Evolutionary conservation across 1,284 basidiomycete genomes (phyloP).

Genomic region (Phellinidium pouzarii): DNA sequence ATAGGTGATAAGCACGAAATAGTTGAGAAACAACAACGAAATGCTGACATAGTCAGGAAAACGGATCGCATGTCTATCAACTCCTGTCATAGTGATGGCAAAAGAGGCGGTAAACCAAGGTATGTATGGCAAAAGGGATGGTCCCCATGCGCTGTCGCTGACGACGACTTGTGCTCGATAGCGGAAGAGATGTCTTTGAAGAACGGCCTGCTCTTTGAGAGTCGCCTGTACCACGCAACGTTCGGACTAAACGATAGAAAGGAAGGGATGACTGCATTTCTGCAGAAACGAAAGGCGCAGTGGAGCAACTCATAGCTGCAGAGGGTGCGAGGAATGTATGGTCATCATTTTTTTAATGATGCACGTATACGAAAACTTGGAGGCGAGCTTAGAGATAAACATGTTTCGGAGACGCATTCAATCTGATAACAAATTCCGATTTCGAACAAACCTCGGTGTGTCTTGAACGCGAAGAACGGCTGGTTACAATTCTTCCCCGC

Average conservation of each 20-base stretch:
- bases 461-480: neutral
- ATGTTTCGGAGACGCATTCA: neutral
- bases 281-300: conserved; percentile 50
- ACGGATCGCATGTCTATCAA: conserved; percentile 27
- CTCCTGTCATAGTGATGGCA: conserved; percentile 30
- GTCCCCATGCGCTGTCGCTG: neutral
- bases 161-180: conserved; percentile 21
- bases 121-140: conserved; percentile 25
- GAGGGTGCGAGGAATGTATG: neutral
- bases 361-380: neutral
- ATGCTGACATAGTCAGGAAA: conserved; percentile 21
- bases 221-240: conserved; percentile 57
- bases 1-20: conserved; percentile 17
- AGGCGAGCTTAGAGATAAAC: neutral
- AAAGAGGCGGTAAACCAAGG: conserved; percentile 65
- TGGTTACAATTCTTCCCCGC: neutral
- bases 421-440: neutral
- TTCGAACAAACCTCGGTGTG: conserved; percentile 13
- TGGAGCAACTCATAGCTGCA: conserved; percentile 24
- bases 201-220: conserved; percentile 54
- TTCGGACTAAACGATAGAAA: conserved; percentile 64
- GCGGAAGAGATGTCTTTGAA: conserved; percentile 53
- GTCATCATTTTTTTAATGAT: neutral
- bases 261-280: conserved; percentile 60
- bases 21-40: neutral